Evolutionary conservation across 2,329 filamentous ascomycete genomes (phyloP).

Genomic region (Trichoderma sp.): DNA sequence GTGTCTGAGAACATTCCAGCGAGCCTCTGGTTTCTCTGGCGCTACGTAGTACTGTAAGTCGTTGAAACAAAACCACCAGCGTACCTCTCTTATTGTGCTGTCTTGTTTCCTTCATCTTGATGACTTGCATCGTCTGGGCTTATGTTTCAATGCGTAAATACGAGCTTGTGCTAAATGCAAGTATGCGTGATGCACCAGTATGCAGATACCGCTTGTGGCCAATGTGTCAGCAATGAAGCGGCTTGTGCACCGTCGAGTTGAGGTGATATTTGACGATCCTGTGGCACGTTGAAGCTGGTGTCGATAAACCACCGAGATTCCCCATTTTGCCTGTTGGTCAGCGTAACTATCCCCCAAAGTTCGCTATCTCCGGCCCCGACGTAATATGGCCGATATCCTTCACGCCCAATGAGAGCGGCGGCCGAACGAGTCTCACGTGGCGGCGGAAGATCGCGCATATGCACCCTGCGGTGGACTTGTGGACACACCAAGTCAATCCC

Average conservation of each 20-base stretch:
- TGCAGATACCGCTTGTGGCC: not conserved
- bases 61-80: not conserved
- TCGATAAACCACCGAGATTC: constrained; percentile 24
- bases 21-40: not conserved
- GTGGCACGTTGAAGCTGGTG: constrained; percentile 9
- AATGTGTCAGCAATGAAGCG: constrained; percentile 14
- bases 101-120: not conserved
- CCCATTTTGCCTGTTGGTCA: constrained; percentile 23
- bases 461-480: constrained; percentile 27
- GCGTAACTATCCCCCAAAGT: constrained; percentile 8
- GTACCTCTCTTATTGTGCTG: not conserved
- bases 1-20: constrained; percentile 20
- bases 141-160: not conserved
- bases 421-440: constrained; percentile 38
- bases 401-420: constrained; percentile 25
- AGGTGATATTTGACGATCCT: constrained; percentile 15
- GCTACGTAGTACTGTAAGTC: not conserved
- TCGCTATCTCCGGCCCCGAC: constrained; percentile 28
- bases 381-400: constrained; percentile 27
- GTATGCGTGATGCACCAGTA: not conserved
- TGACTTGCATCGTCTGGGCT: constrained; percentile 11
- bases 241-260: constrained; percentile 1
- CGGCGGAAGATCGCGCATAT: constrained; percentile 43
- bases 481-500: constrained; percentile 27
- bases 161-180: constrained; percentile 1